A percentile compares a stretch with the other conserved stretches of the same genome.
These are phyloP conservation scores for Vigna trinervia DNA, from an alignment of 306 rosid species.

Conservation along the genomic window DNA sequence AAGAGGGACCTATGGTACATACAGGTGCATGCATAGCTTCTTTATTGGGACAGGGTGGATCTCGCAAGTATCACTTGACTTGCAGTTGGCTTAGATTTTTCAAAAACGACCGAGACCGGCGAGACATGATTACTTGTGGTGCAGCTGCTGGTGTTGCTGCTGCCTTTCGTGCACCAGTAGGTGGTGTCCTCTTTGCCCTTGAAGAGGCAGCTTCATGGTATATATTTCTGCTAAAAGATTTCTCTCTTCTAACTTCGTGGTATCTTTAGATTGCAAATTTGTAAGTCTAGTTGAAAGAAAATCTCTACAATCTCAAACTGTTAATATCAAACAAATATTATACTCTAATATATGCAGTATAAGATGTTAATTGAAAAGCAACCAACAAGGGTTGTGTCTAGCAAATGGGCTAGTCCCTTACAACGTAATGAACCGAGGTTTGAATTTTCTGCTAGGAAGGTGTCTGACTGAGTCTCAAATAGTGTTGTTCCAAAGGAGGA, in stretches of 20 bases:
- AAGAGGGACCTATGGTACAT: constrained; percentile 98
- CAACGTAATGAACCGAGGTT: background rate
- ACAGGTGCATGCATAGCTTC: constrained; percentile 95
- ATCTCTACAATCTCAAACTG: constrained; percentile 19
- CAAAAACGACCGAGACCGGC: constrained; percentile 88
- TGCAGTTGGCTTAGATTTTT: constrained; percentile 81
- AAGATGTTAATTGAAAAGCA: background rate
- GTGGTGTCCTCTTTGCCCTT: constrained; percentile 94
- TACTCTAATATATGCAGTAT: background rate
- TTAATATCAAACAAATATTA: background rate
- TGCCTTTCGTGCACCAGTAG: constrained; percentile 95
- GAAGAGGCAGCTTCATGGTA: constrained; percentile 99
- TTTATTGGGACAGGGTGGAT: constrained; percentile 90
- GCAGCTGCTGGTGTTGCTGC: constrained; percentile 99
- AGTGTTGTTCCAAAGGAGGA: background rate
- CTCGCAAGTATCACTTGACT: constrained; percentile 74
- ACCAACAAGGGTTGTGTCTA: background rate
- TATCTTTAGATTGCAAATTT: background rate
- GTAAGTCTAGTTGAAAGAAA: background rate
- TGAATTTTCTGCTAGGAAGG: background rate
- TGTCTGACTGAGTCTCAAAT: background rate
- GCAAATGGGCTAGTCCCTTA: background rate
- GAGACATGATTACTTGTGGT: constrained; percentile 95
- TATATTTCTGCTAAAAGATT: constrained; percentile 43
- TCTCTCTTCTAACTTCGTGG: constrained; percentile 26